Conservation (phyloP, 345 rosid species). For the Boechera stricta region DNA sequence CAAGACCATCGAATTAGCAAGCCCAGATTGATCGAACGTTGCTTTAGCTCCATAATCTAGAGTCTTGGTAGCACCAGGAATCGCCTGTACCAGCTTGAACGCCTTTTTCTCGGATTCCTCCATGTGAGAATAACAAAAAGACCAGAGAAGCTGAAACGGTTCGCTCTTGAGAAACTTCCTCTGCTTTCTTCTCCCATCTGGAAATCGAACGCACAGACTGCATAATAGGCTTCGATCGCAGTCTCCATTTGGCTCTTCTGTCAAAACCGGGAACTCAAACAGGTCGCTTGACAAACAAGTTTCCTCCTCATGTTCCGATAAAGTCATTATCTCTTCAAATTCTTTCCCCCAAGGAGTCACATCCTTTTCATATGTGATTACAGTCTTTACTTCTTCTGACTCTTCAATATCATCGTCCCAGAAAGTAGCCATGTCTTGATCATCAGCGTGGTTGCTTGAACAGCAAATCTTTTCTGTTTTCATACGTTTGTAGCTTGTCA, state of each 20-base stretch:
- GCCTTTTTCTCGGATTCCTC: slow-evolving; percentile 55
- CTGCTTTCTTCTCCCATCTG: slow-evolving; percentile 79
- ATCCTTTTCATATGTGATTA: not conserved
- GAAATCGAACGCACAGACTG: slow-evolving; percentile 78
- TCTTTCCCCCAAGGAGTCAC: slow-evolving; percentile 12
- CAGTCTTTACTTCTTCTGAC: not conserved
- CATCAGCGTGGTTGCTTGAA: not conserved
- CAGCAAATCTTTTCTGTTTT: not conserved
- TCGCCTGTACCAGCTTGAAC: slow-evolving; percentile 67
- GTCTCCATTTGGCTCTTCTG: slow-evolving; percentile 74
- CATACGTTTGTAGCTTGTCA: not conserved
- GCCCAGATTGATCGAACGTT: slow-evolving; percentile 67
- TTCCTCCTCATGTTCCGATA: slow-evolving; percentile 38
- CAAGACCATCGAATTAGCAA: slow-evolving; percentile 71
- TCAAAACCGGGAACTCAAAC: slow-evolving; percentile 59
- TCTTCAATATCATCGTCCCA: not conserved
- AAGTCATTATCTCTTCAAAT: not conserved
- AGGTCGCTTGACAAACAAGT: slow-evolving; percentile 25
- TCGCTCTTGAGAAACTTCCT: slow-evolving; percentile 71
- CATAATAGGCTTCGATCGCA: slow-evolving; percentile 57
- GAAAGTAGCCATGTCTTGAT: not conserved
- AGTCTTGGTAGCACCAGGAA: slow-evolving; percentile 69
- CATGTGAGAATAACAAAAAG: slow-evolving; percentile 68
- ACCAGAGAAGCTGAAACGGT: slow-evolving; percentile 78
- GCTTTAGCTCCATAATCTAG: slow-evolving; percentile 59